Evolutionary conservation across 352 stramenopile genomes (phyloP), one percentile per base, ranked within the genome.

Genomic region (Pythium aquatile): DNA sequence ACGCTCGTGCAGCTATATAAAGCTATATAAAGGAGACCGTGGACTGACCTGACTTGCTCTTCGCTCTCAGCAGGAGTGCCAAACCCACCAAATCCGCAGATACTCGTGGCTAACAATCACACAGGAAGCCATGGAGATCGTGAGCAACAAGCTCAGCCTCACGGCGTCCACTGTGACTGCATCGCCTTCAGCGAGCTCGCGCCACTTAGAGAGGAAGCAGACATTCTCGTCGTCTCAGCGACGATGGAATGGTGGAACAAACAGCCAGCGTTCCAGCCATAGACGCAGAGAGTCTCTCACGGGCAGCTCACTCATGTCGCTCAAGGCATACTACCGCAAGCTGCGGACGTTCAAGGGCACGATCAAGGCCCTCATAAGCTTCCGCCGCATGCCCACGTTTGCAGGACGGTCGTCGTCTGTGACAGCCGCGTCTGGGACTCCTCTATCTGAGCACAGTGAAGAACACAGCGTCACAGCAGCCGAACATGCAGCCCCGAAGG

Each of bases 241-340:
- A 4, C 68, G 55, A 55, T 85, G 68, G 74, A 85, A 77, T 48
- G 56, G 17, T 1, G 59, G 58, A 30, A 57, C 52, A 4, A 63
- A 39, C n/a, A 46, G 30, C 14, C 63, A 58, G 46, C 63, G 66
- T 10, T 46, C 42, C 0, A 65, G 58, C 58, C 44, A 66, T 37
- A 44, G 55, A 5, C 59, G 59, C 5, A 60, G 66, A 24, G 69
- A 72, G 48, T 65, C 66, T 6, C 4, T 57, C 14, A 46, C 55
- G 17, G 55, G 51, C n/a, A 78, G 62, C 26, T 87, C 77, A 37
- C 72, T 89, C 56, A 58, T 87, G 30, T 91, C 83, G 16, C 65
- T 91, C 4, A 90, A 88, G 61, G 69, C 74, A 3, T 80, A 90
- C 54, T 91, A 87, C 52, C 73, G 77, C 24, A 90, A 91, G 16